Percentiles rank a stretch among this genome's conserved stretches.
Conservation (phyloP, 129 eudicot species). For the Flaveria bidentis region DNA sequence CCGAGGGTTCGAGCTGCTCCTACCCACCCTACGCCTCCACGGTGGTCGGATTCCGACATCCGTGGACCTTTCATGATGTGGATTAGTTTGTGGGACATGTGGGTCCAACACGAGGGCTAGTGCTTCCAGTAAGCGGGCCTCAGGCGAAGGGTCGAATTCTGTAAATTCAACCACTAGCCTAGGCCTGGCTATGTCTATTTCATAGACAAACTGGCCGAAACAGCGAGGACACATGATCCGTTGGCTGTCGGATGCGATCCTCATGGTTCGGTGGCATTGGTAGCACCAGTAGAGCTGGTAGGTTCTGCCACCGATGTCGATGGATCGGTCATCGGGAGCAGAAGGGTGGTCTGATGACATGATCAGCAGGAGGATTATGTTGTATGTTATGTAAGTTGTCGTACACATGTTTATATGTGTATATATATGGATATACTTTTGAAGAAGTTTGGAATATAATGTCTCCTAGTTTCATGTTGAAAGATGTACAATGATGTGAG, state of each 20-base stretch:
- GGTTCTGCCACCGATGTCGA: slow-evolving; percentile 36
- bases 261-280: slow-evolving; percentile 71
- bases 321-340: slow-evolving; percentile 25
- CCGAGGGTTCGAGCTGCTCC: background rate
- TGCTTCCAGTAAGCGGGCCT: slow-evolving; percentile 79
- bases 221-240: slow-evolving; percentile 70
- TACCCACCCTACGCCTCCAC: slow-evolving; percentile 41
- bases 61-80: background rate
- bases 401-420: background rate
- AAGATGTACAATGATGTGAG: background rate
- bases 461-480: background rate
- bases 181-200: slow-evolving; percentile 55
- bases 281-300: slow-evolving; percentile 83
- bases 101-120: slow-evolving; percentile 72
- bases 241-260: slow-evolving; percentile 47
- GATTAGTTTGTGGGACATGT: slow-evolving; percentile 20
- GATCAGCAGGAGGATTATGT: background rate
- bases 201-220: slow-evolving; percentile 62
- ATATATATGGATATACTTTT: slow-evolving; percentile 14
- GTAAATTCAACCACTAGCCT: slow-evolving; percentile 51
- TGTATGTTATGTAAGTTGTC: background rate
- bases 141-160: slow-evolving; percentile 70
- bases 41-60: slow-evolving; percentile 35
- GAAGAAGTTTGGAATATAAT: slow-evolving; percentile 23
- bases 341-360: slow-evolving; percentile 27